phyloP scores from a whole-genome alignment of 1,139 yeast genomes.

The Saccharomyces pastorianus region DNA sequence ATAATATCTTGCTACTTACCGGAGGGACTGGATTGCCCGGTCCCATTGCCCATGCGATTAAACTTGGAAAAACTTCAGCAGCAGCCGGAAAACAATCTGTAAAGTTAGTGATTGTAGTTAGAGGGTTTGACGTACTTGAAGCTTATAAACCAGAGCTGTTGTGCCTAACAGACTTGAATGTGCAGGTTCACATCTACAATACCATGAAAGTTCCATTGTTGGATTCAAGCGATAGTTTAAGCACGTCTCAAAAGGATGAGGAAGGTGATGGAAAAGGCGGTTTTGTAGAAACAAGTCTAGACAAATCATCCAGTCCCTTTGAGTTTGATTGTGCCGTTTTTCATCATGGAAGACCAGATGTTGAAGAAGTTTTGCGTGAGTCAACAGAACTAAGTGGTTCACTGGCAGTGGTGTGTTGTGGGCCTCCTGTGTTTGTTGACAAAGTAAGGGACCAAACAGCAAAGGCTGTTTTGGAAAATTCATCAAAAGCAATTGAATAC shows the following conservation, averaged over 20 bases:
- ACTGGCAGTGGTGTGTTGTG: conserved; percentile 42
- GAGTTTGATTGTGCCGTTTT: background rate
- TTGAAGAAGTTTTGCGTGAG: conserved; percentile 33
- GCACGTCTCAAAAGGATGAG: background rate
- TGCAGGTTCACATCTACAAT: background rate
- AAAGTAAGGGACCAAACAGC: conserved; percentile 37
- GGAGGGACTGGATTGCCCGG: conserved; percentile 79
- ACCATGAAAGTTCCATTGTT: background rate
- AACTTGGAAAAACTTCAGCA: background rate
- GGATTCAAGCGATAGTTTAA: background rate
- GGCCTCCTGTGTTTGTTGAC: conserved; percentile 49
- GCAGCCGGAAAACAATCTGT: background rate
- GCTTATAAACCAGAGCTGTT: conserved; percentile 24
- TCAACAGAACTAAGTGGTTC: conserved; percentile 35
- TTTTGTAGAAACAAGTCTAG: background rate
- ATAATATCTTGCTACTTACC: conserved; percentile 47
- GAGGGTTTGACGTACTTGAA: conserved; percentile 2
- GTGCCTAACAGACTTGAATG: conserved; percentile 27
- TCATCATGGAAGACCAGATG: conserved; percentile 42
- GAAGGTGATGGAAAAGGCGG: background rate
- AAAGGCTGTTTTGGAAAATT: conserved; percentile 13
- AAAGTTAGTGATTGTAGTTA: conserved; percentile 1
- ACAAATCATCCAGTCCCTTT: background rate
- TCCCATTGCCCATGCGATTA: conserved; percentile 30
- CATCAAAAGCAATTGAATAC: conserved; percentile 15